Evolutionary conservation across 805 yeast genomes (phyloP).

Genomic region (Maudiozyma bulderi): DNA sequence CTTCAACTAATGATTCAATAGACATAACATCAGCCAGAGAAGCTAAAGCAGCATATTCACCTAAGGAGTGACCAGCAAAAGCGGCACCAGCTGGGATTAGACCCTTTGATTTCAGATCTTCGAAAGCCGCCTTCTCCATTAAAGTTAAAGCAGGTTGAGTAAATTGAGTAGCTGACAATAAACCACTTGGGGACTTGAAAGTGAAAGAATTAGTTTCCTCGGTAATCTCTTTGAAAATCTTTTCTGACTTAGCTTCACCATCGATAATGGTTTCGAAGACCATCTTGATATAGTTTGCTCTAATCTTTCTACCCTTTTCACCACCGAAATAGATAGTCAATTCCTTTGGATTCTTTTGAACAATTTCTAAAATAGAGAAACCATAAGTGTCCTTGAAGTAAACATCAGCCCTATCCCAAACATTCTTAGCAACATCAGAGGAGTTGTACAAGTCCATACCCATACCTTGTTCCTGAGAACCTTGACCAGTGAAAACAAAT

Average conservation of each 20-base stretch:
- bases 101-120: conserved; percentile 94
- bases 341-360: conserved; percentile 89
- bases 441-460: conserved; percentile 96
- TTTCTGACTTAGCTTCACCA: conserved; percentile 80
- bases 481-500: conserved; percentile 98
- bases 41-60: conserved; percentile 96
- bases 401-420: conserved; percentile 95
- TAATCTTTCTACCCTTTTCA: conserved; percentile 88
- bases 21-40: conserved; percentile 98
- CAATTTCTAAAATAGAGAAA: conserved; percentile 93
- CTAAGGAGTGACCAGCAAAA: conserved; percentile 98
- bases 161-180: conserved; percentile 95
- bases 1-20: conserved; percentile 91
- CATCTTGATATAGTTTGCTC: conserved; percentile 93
- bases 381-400: conserved; percentile 94
- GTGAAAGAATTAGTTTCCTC: conserved; percentile 76
- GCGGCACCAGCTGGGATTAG: conserved; percentile 86
- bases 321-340: conserved; percentile 96
- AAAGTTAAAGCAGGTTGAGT: conserved; percentile 98
- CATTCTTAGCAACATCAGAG: conserved; percentile 84
- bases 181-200: conserved; percentile 87
- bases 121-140: conserved; percentile 98
- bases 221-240: conserved; percentile 87
- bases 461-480: conserved; percentile 99
- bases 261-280: conserved; percentile 90